phyloP scores from a whole-genome alignment of 805 yeast genomes.

The Ogataea trehalophila region DNA sequence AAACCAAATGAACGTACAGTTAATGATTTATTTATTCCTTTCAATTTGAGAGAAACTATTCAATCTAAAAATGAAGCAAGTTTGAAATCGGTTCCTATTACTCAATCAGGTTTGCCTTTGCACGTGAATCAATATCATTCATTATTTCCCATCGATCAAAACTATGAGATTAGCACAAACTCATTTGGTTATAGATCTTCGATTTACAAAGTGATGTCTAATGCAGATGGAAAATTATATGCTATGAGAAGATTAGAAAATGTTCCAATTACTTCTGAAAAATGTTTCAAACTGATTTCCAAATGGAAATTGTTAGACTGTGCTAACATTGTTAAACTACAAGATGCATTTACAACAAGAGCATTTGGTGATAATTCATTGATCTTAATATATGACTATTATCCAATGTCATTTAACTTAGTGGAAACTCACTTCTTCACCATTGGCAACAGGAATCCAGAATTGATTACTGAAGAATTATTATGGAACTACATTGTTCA shows the following conservation, averaged over 20 bases:
- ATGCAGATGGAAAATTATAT: slow-evolving; percentile 72
- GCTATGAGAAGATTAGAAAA: slow-evolving; percentile 70
- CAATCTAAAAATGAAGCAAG: slow-evolving; percentile 77
- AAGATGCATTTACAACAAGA: slow-evolving; percentile 82
- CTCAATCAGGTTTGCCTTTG: slow-evolving; percentile 58
- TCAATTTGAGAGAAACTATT: slow-evolving; percentile 64
- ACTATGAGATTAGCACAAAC: slow-evolving; percentile 32
- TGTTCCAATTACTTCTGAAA: slow-evolving; percentile 49
- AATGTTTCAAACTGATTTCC: slow-evolving; percentile 55
- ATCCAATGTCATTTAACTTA: slow-evolving; percentile 70
- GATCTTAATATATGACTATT: slow-evolving; percentile 77
- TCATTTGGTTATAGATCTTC: slow-evolving; percentile 54
- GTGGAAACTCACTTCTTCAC: slow-evolving; percentile 59
- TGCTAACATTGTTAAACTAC: slow-evolving; percentile 60
- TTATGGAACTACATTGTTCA: slow-evolving; percentile 79
- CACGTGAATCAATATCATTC: slow-evolving; percentile 81
- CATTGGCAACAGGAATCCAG: slow-evolving; percentile 35
- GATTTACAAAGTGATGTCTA: slow-evolving; percentile 76
- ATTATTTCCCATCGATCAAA: slow-evolving; percentile 71
- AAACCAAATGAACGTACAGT: slow-evolving; percentile 69
- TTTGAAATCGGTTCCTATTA: slow-evolving; percentile 49
- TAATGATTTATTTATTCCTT: slow-evolving; percentile 66
- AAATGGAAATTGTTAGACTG: slow-evolving; percentile 57
- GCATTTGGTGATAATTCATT: slow-evolving; percentile 80
- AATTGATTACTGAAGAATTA: slow-evolving; percentile 54